Base-by-base conservation (phyloP, 495 filamentous ascomycete genomes). In the Poronia punctata region DNA sequence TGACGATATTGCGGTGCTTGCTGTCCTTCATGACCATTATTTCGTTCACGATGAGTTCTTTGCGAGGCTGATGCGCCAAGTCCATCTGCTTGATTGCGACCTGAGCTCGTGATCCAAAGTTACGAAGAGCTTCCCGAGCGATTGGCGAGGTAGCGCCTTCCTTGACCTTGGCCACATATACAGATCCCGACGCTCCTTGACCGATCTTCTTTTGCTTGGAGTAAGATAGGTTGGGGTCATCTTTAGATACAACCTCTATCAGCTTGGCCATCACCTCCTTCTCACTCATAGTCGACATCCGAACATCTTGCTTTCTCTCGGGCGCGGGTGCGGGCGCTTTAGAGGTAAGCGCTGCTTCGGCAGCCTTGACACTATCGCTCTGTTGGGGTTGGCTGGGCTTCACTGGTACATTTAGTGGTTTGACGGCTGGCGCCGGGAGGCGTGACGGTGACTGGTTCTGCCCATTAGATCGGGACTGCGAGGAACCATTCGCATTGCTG, bases 81-180 rank as follows among this genome's bases (percentile, higher is more conserved):
- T 98, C 93, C 92, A 98, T 98, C 68, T 98, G 92, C 65, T 98
- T 98, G 59, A 98, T 97, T 14, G 93, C 92, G 27, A 98, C 92
- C 52, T 95, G 83, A 27, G 78, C 79, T 37, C 82, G 78, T 25
- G 72, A 68, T 19, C 84, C 84, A 51, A 86, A 78, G 43, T 74
- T 71, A 11, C 78, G 70, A 39, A 86, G 74, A 29, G 88, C 67
- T 40, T 83, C 73, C 35, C 72, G 68, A 16, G 85, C 82, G 46
- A 80, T 73, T 12, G 67, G 53, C 11, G 82, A 84, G 27, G 74
- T 69, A 20, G 87, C 78, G 47, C 71, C 70, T 43, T 88, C 81
- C 53, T 87, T 86, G 36, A 96, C 82, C 49, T 90, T 89, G 28
- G 92, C 92, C 46, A 98, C 93, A 59, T 98, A 98, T 24, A 98